Evolutionary conservation across 108 stramenopile genomes (phyloP), one percentile per base, ranked within the genome.

Genomic region (Cylindrotheca closterium): DNA sequence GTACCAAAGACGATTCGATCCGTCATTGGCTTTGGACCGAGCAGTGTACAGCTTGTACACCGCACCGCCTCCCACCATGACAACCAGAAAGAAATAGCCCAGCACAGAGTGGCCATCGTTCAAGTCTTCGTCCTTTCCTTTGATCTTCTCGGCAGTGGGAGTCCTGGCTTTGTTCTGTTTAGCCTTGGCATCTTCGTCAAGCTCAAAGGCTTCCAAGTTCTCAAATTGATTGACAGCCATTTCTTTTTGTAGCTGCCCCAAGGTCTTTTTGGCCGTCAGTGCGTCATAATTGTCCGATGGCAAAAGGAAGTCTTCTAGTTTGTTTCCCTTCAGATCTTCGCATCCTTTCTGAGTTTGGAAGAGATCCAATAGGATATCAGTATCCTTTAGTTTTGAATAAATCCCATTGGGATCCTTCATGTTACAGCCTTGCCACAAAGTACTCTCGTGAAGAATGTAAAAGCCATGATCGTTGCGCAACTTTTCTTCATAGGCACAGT

Each of bases 401-500:
- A 32, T 3, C 4, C 2, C 10, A 8, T 59, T 7, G 32, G 32
- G 7, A 18, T 59, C 31, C 3, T 2, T 3, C n/a, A n/a, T n/a
- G 12, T 21, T 31, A 42, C 68, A 70, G 3, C 33, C 31, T 46
- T 54, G 23, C 55, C 61, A 64, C 0, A 64, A 15, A 3, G 30
- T 42, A 26, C 30, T 24, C 28, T 50, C 28, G 50, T 64, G 32
- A 21, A 71, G 21, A 7, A 64, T 28, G 18, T 4, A 21, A 30
- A 70, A 52, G 12, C 34, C 32, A 3, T 7, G 18, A 49, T 70
- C 37, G 19, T 23, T 23, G 21, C 50, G 49, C 26, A 71, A 28
- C 22, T 17, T 58, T 8, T 63, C 33, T 19, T 30, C 24, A 42
- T 73, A 73, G 29, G 51, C 49, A 61, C 73, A 73, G 55, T 73